Evolutionary conservation across 331 rosid species (phyloP).

Genomic region (Erythrophleum ivorense): DNA sequence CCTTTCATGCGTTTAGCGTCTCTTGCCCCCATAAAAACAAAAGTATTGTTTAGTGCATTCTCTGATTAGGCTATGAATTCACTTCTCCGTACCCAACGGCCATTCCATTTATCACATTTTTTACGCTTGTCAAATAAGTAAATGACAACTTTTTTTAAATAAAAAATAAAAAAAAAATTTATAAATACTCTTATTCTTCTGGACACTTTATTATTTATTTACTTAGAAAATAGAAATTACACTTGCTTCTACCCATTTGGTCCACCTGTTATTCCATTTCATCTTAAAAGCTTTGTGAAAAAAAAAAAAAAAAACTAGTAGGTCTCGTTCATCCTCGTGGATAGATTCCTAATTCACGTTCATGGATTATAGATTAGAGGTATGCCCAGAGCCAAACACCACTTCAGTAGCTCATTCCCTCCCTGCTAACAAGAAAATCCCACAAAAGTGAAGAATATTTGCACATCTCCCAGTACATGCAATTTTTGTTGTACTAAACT

Average conservation of each 20-base stretch:
- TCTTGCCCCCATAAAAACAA: not conserved
- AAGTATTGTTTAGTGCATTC: not conserved
- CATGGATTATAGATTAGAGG: not conserved
- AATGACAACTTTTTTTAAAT: too few relatives aligned
- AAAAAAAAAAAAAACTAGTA: not conserved
- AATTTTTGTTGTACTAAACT: conserved; percentile 32
- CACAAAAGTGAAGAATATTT: conserved; percentile 47
- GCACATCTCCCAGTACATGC: conserved; percentile 38
- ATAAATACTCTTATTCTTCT: too few relatives aligned
- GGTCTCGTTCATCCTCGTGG: not conserved
- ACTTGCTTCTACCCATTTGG: not conserved
- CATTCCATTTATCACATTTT: too few relatives aligned
- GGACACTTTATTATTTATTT: too few relatives aligned
- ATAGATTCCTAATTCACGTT: not conserved
- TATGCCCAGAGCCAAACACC: conserved; percentile 18
- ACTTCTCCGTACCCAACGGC: not conserved
- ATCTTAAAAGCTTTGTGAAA: not conserved
- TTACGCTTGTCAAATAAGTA: too few relatives aligned
- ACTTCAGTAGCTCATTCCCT: conserved; percentile 40
- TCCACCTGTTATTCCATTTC: not conserved
- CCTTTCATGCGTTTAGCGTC: not conserved
- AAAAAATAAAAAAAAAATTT: too few relatives aligned
- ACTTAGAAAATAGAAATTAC: too few relatives aligned
- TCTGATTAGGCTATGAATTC: not conserved
- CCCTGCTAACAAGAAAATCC: conserved; percentile 35